Evolutionary conservation across 805 yeast species (phyloP).

Genomic region (Starmerella floris): DNA sequence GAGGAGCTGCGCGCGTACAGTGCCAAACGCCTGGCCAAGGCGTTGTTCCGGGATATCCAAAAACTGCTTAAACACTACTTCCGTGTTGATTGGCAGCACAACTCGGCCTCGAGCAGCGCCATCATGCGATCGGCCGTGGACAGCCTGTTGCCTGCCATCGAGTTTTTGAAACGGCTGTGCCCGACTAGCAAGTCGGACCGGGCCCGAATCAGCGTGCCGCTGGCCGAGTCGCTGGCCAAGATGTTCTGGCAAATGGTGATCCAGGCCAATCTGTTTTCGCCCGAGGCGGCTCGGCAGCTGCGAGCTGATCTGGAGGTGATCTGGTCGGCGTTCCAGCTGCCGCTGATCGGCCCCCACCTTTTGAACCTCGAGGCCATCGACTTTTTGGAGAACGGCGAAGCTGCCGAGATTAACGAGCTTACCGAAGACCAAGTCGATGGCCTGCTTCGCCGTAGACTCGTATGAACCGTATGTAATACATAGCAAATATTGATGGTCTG

Average conservation of each 20-base stretch:
- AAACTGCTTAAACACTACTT: slow-evolving; percentile 5
- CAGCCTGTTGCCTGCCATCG: slow-evolving; percentile 13
- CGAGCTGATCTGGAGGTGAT: slow-evolving; percentile 26
- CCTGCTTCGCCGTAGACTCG: not conserved
- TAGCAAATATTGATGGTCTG: not conserved
- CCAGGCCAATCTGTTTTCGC: slow-evolving; percentile 29
- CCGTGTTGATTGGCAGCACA: slow-evolving; percentile 24
- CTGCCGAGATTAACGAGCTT: not conserved
- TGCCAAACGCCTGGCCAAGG: slow-evolving; percentile 4
- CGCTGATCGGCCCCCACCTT: not conserved
- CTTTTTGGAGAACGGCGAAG: slow-evolving; percentile 1
- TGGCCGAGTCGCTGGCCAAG: slow-evolving; percentile 26
- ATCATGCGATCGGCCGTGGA: slow-evolving; percentile 6
- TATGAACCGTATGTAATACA: not conserved
- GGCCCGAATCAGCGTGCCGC: slow-evolving; percentile 20
- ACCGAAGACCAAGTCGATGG: slow-evolving; percentile 5
- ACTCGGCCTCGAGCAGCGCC: not conserved
- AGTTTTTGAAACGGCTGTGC: slow-evolving; percentile 24
- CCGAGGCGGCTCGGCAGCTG: slow-evolving; percentile 29
- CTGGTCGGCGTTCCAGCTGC: slow-evolving; percentile 20
- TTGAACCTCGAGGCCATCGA: slow-evolving; percentile 6
- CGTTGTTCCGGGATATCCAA: slow-evolving; percentile 9
- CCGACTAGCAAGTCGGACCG: slow-evolving; percentile 25
- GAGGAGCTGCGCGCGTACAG: slow-evolving; percentile 7
- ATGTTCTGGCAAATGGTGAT: slow-evolving; percentile 32